Base-by-base conservation (phyloP, 441 rosid genomes). In the Erysimum pusillum region DNA sequence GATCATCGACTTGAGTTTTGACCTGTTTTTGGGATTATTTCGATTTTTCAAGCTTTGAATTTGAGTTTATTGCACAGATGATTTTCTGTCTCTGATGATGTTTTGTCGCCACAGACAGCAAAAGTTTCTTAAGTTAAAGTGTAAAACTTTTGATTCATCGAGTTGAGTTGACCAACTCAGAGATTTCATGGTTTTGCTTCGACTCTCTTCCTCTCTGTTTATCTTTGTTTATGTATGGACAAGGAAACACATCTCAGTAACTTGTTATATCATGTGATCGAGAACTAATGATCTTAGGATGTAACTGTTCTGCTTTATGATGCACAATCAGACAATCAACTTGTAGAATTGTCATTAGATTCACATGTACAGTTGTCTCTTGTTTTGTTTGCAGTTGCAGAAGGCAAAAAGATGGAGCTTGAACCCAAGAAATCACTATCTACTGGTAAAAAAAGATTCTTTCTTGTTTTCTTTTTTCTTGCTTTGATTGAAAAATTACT, bases 381-480 rank as follows among this genome's bases (percentile, higher is more conserved):
- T 56, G 28, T 74, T 63, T 69, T 42, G 10, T 76, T 67, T 66
- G 66, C 59, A 76, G 65, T 82, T 59, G 65, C 75, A 76, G 84
- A 70, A 18, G 12, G 76, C 73, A 54, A 67, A 67, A 75, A 69
- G 67, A 88, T 91, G 94, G 97, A 85, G 80, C 69, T 63, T 52
- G 69, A 72, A 46, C 64, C 60, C 28, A 75, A 82, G 57, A 85
- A 82, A 77, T 20, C 70, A 35, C 25, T 36, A 15, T 67, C 79
- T 9, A 45, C 64, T 59, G 81, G 81, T 77, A 72, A 14, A 14
- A 5, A 17, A 38, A 72, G 45, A 79, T 48, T 67, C 58, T 51
- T 20, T 65, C 46, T 63, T 49, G 69, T 48, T 14, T 46, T 2
- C 42, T 11, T 46, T 52, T 38, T 9, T 53, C 15, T 13, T 70